Percentiles rank a stretch among this genome's conserved stretches.
phyloP scores from a whole-genome alignment of 2,329 filamentous ascomycete genomes.

The Penicillium verrucosum region DNA sequence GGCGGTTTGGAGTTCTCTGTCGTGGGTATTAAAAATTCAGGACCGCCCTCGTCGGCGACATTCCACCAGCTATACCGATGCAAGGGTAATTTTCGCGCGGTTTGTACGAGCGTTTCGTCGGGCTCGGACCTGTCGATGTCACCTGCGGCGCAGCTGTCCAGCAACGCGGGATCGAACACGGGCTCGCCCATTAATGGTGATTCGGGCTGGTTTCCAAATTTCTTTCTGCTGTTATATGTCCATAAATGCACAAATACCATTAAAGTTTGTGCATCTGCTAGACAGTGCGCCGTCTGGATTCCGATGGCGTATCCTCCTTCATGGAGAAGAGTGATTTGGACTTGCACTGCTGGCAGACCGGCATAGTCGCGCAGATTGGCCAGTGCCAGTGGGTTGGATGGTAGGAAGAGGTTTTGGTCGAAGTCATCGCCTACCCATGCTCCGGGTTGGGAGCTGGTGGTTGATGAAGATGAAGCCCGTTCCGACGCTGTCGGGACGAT shows the following conservation, averaged over 20 bases:
- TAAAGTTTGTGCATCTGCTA: constrained; percentile 47
- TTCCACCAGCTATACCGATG: constrained; percentile 10
- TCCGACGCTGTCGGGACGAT: constrained; percentile 2
- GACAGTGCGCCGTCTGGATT: constrained; percentile 44
- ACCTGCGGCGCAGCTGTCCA: neutral
- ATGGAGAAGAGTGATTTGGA: constrained; percentile 43
- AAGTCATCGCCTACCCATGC: constrained; percentile 2
- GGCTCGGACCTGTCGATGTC: constrained; percentile 1
- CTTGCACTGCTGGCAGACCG: constrained; percentile 6
- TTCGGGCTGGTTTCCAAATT: constrained; percentile 26
- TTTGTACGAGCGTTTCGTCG: neutral
- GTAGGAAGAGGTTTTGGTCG: neutral
- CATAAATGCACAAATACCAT: constrained; percentile 46
- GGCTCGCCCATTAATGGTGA: neutral
- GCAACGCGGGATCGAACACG: neutral
- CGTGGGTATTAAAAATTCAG: neutral
- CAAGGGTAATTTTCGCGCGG: neutral
- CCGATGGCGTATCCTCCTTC: constrained; percentile 45
- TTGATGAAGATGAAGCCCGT: constrained; percentile 1
- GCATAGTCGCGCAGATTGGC: constrained; percentile 1
- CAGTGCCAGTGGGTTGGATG: neutral
- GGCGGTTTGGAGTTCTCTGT: constrained; percentile 6
- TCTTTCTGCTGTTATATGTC: constrained; percentile 35
- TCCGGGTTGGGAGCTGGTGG: neutral
- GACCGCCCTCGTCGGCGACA: neutral